A percentile compares a stretch with the other conserved stretches of the same genome.
Conservation (phyloP, 140 eudicot genomes). For the Erigeron philadelphicus region DNA sequence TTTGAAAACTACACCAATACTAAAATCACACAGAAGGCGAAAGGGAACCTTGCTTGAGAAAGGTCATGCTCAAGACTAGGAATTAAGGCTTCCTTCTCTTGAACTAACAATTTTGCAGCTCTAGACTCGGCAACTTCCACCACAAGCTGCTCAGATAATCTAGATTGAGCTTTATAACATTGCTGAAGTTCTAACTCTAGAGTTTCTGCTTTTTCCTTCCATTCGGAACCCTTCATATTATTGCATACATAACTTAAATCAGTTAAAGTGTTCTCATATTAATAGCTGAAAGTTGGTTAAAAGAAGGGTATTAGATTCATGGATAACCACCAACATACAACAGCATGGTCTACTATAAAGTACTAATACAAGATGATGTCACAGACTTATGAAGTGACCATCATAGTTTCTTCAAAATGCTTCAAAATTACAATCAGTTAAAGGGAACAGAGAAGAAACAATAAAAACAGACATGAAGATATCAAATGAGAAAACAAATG, state of each 20-base stretch:
- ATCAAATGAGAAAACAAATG: background rate
- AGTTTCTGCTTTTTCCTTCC: conserved; percentile 90
- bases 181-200: conserved; percentile 89
- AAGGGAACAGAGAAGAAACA: background rate
- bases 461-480: background rate
- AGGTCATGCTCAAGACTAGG: conserved; percentile 53
- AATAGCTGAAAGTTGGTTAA: background rate
- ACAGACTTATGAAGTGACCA: background rate
- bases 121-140: conserved; percentile 90
- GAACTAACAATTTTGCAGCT: conserved; percentile 56
- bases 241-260: conserved; percentile 12
- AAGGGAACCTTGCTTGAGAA: conserved; percentile 61
- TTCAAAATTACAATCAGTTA: background rate
- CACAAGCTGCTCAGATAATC: conserved; percentile 91
- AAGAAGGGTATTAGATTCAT: background rate
- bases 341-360: background rate
- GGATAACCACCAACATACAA: background rate
- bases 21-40: conserved; percentile 3
- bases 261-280: conserved; percentile 10
- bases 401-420: background rate
- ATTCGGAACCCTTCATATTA: conserved; percentile 64
- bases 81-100: conserved; percentile 63
- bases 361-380: background rate
- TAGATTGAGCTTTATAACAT: conserved; percentile 93
- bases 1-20: background rate